Conservation (phyloP, 208 protist genomes). For the Trypanosoma grayi region DNA sequence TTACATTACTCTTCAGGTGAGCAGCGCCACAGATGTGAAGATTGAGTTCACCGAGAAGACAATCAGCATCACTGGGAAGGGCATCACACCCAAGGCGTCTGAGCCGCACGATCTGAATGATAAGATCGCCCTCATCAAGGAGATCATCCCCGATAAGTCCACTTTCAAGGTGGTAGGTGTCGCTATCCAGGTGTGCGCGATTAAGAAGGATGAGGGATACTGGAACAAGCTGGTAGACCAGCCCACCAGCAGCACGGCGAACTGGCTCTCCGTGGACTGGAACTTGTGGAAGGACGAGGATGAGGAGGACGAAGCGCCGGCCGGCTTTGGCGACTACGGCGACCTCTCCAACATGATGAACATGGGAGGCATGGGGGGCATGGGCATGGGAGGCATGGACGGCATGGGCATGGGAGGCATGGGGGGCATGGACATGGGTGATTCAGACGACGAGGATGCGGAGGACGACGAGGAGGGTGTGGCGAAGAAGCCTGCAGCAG, state of each 20-base stretch:
- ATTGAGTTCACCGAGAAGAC: constrained; percentile 79
- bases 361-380: constrained; percentile 51
- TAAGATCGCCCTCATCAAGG: constrained; percentile 71
- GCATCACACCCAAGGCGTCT: constrained; percentile 63
- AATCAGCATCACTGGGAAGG: constrained; percentile 66
- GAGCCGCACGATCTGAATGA: constrained; percentile 65
- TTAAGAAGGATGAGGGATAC: constrained; percentile 87
- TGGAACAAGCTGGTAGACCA: constrained; percentile 82
- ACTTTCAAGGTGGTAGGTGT: constrained; percentile 87
- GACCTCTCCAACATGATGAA: constrained; percentile 71
- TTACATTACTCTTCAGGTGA: constrained; percentile 85
- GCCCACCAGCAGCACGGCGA: constrained; percentile 66
- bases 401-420: constrained; percentile 60
- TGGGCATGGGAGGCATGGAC: constrained; percentile 52
- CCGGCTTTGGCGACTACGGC: constrained; percentile 82
- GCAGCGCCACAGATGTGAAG: constrained; percentile 66
- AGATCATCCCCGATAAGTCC: constrained; percentile 72
- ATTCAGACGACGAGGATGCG: constrained; percentile 44
- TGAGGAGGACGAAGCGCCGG: constrained; percentile 64
- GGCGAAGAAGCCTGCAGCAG: constrained; percentile 8
- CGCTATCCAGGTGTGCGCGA: constrained; percentile 83
- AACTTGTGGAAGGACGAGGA: constrained; percentile 93
- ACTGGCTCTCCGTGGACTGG: constrained; percentile 88
- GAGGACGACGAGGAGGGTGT: constrained; percentile 30
- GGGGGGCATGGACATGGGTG: constrained; percentile 47